Conservation (phyloP, 345 rosid genomes). For the Triadica sebifera region DNA sequence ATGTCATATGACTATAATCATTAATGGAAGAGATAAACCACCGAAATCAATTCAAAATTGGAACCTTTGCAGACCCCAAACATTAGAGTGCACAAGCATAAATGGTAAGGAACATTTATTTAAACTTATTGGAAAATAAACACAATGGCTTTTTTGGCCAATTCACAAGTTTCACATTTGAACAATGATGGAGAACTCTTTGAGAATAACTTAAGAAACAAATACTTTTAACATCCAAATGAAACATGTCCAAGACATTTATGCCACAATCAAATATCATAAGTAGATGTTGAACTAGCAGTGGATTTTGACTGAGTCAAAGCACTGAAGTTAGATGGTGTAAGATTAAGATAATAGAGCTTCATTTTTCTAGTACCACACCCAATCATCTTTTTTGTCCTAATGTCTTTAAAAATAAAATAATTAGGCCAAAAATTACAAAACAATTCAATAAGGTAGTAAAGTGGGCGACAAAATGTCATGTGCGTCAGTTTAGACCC, state of each 20-base stretch:
- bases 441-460: neutral
- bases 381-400: slow-evolving; percentile 1
- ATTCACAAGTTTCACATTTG: neutral
- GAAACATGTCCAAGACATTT: neutral
- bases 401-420: slow-evolving; percentile 9
- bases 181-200: neutral
- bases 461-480: no score
- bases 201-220: neutral
- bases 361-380: slow-evolving; percentile 5
- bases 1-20: no score
- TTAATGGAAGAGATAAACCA: no score
- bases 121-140: neutral
- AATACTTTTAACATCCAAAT: slow-evolving; percentile 11
- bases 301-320: neutral
- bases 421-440: neutral
- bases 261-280: slow-evolving; percentile 12
- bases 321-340: neutral
- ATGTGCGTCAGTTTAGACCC: no score
- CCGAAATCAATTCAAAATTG: no score
- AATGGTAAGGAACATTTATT: neutral
- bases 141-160: slow-evolving; percentile 7
- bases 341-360: slow-evolving; percentile 3
- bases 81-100: neutral
- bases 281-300: neutral
- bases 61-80: neutral